phyloP scores from a whole-genome alignment of 2,329 filamentous ascomycete species.

The Apiospora marii region DNA sequence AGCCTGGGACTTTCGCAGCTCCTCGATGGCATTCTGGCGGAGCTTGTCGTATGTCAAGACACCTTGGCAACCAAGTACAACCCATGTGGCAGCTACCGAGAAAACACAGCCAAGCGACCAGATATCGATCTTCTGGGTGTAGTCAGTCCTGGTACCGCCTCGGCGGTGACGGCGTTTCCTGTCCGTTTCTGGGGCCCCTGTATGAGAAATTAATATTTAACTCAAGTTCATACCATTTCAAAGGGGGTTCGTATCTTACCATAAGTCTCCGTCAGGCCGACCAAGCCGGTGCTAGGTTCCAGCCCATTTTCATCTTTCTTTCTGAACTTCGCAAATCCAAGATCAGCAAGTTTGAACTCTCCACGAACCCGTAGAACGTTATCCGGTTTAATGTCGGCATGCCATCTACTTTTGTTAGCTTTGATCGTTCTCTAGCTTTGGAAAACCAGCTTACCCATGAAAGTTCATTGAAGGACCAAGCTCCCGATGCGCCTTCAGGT shows the following conservation, averaged over 20 bases:
- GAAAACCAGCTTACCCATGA: constrained; percentile 20
- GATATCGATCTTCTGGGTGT: constrained; percentile 37
- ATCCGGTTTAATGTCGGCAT: constrained; percentile 46
- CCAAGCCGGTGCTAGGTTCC: neutral
- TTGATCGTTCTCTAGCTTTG: neutral
- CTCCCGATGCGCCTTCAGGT: constrained; percentile 38
- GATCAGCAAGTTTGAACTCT: constrained; percentile 48
- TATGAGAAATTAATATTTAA: too few relatives aligned
- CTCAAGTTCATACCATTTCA: too few relatives aligned
- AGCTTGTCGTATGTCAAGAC: constrained; percentile 37
- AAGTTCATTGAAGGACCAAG: constrained; percentile 24
- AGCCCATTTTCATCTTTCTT: neutral
- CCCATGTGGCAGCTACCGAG: constrained; percentile 48
- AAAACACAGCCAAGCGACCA: constrained; percentile 52
- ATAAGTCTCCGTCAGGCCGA: neutral
- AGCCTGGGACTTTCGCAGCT: neutral
- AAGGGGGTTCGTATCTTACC: neutral
- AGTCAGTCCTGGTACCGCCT: constrained; percentile 21
- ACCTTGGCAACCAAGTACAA: constrained; percentile 44
- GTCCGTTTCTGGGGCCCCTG: constrained; percentile 26
- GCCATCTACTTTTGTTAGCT: constrained; percentile 41
- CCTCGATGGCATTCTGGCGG: constrained; percentile 27
- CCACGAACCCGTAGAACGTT: constrained; percentile 43
- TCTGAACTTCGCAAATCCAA: constrained; percentile 42
- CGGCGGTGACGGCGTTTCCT: neutral